These are phyloP conservation scores for Candida ortonii DNA, from an alignment of 805 yeast genomes.

Conservation along the genomic window DNA sequence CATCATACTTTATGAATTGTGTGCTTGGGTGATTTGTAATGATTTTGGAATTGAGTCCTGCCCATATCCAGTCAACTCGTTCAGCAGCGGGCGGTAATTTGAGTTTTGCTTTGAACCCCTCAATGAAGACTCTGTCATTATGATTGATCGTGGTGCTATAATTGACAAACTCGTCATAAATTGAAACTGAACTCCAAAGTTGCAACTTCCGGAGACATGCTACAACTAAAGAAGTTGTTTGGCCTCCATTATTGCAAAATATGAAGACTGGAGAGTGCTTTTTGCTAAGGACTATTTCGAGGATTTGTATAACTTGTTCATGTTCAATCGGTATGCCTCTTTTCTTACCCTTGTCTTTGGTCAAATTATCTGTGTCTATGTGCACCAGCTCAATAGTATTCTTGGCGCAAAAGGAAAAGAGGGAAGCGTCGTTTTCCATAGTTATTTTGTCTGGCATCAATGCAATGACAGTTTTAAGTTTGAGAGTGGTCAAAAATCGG, in stretches of 20 bases:
- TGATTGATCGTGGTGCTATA: slow-evolving; percentile 76
- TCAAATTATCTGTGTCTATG: slow-evolving; percentile 55
- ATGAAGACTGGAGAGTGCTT: slow-evolving; percentile 69
- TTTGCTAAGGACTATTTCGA: slow-evolving; percentile 59
- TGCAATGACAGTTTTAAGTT: slow-evolving; percentile 70
- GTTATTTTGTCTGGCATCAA: slow-evolving; percentile 75
- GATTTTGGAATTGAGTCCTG: slow-evolving; percentile 56
- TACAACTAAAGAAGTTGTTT: slow-evolving; percentile 75
- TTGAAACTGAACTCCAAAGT: slow-evolving; percentile 86
- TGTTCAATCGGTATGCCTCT: slow-evolving; percentile 79
- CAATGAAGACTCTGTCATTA: slow-evolving; percentile 81
- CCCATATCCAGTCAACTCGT: slow-evolving; percentile 65
- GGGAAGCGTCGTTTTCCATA: slow-evolving; percentile 45
- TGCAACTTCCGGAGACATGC: slow-evolving; percentile 84
- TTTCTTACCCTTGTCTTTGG: slow-evolving; percentile 74
- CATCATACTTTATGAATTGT: slow-evolving; percentile 26
- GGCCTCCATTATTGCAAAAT: slow-evolving; percentile 89
- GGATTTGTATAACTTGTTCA: slow-evolving; percentile 53
- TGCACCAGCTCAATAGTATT: slow-evolving; percentile 65
- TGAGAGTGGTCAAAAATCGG: slow-evolving; percentile 61
- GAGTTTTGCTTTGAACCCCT: slow-evolving; percentile 67
- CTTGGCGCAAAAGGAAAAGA: slow-evolving; percentile 50
- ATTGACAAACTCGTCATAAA: slow-evolving; percentile 77
- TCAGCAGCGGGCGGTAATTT: slow-evolving; percentile 41
- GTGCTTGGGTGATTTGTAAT: slow-evolving; percentile 55